Conservation (phyloP, 805 yeast species). For the Ogataea saltuana region DNA sequence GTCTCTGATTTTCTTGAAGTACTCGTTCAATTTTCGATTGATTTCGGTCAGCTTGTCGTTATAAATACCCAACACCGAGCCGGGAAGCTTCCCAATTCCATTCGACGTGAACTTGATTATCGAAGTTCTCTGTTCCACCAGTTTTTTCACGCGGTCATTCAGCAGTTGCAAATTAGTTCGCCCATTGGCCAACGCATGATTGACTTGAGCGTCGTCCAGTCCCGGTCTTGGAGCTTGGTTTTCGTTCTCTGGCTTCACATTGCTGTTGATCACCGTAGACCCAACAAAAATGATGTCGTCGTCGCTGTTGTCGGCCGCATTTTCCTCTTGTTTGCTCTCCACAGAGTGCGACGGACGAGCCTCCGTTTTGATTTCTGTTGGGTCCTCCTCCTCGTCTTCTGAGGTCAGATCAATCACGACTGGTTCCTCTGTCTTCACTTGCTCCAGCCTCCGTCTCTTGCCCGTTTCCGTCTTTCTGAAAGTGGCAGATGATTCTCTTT, state of each 20-base stretch:
- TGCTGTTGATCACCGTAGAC: slow-evolving; percentile 11
- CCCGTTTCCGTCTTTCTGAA: not conserved
- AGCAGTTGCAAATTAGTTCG: slow-evolving; percentile 8
- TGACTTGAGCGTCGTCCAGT: slow-evolving; percentile 6
- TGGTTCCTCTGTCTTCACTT: not conserved
- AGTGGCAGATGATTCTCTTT: no score
- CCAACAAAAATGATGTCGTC: slow-evolving; percentile 19
- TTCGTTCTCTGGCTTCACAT: not conserved
- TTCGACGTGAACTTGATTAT: slow-evolving; percentile 15
- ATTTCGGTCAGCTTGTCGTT: slow-evolving; percentile 10
- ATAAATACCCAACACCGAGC: slow-evolving; percentile 5
- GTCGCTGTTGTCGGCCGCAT: slow-evolving; percentile 7
- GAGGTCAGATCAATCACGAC: slow-evolving; percentile 22
- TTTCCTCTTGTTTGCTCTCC: not conserved
- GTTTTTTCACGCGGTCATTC: slow-evolving; percentile 9
- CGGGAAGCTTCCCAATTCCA: slow-evolving; percentile 15
- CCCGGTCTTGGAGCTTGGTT: not conserved
- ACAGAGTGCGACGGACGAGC: not conserved
- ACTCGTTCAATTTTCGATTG: slow-evolving; percentile 12
- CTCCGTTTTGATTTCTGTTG: not conserved
- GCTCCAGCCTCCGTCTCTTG: slow-evolving; percentile 2
- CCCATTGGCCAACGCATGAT: slow-evolving; percentile 10
- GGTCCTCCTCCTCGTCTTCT: slow-evolving; percentile 12
- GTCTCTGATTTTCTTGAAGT: not conserved
- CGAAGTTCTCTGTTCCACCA: slow-evolving; percentile 15